Base-by-base conservation (phyloP, 257 asterid genomes). In the Fraxinus anomala region DNA sequence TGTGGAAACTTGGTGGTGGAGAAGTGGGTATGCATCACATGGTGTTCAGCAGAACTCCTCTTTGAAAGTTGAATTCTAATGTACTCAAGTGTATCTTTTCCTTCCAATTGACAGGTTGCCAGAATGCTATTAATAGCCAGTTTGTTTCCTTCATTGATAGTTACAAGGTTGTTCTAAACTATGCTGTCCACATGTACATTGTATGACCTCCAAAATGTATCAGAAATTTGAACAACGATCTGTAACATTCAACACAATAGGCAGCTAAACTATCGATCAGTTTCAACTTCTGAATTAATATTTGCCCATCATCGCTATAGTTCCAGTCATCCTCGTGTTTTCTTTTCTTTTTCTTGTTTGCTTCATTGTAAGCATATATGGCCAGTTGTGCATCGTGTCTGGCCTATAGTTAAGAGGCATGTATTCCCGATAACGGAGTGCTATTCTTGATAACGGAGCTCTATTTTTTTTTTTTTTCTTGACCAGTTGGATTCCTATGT, bases 141-240 rank as follows among this genome's bases (percentile, higher is more conserved):
- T 76, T 4, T 9, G 31, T 34, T 19, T 70, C 34, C 44, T 19
- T 54, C 61, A 13, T 73, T 73, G 51, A 54, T 68, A 39, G 72
- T 54, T 71, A 54, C 67, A 68, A 30, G 70, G 76, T 39, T 70
- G 77, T 80, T 74, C 19, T 75, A 78, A 80, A 73, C 79, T 42
- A 74, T 56, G 70, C 63, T 39, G 59, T 81, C 49, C 36, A 23
- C 74, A 67, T 82, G 89, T 54, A 54, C 65, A 54, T 54, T 80
- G 72, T 39, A 67, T 54, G 40, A 42, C 74, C 67, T 36, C 63
- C 56, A 30, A 63, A 33, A 11, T 34, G 34, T 33, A n/a, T 70
- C 73, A 51, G n/a, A 54, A 54, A 54, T 40, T 51, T 23, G 77
- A 40, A 42, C 6, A 59, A 47, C n/a, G 2, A 12, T 21, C 23